These are phyloP conservation scores for Arachis hypogaea DNA, from an alignment of 306 rosid species.

Conservation along the genomic window DNA sequence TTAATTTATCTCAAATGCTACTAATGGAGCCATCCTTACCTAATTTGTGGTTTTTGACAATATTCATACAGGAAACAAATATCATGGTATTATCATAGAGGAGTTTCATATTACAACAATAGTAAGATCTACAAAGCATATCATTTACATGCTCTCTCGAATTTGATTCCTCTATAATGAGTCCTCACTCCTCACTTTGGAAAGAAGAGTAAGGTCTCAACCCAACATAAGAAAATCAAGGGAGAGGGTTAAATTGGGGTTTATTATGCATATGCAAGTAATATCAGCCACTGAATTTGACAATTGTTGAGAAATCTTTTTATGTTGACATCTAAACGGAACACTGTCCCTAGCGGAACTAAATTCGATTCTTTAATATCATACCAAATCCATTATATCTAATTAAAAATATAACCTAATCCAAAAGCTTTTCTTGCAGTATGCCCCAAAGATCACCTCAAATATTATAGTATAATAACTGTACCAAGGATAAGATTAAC, in stretches of 20 bases:
- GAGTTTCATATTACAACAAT: too few relatives aligned
- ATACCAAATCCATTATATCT: background rate
- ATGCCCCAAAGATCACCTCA: slow-evolving; percentile 1
- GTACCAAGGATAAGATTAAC: background rate
- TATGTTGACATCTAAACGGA: background rate
- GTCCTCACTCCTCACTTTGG: background rate
- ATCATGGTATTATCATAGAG: background rate
- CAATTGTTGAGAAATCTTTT: background rate
- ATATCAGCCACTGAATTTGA: background rate
- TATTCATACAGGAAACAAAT: slow-evolving; percentile 3
- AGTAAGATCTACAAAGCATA: background rate
- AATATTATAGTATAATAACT: background rate
- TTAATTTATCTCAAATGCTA: background rate
- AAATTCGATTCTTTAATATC: background rate
- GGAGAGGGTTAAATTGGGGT: too few relatives aligned
- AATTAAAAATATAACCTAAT: background rate
- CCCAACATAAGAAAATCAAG: too few relatives aligned
- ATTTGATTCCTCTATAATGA: background rate
- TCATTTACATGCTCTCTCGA: too few relatives aligned
- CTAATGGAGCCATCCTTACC: background rate
- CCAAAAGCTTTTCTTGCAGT: background rate
- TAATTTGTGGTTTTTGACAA: background rate
- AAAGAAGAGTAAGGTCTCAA: too few relatives aligned
- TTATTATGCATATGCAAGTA: background rate
- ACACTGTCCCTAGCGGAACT: background rate